Evolutionary conservation across 2,329 filamentous ascomycete species (phyloP).

Genomic region (Ophiostoma sp.): DNA sequence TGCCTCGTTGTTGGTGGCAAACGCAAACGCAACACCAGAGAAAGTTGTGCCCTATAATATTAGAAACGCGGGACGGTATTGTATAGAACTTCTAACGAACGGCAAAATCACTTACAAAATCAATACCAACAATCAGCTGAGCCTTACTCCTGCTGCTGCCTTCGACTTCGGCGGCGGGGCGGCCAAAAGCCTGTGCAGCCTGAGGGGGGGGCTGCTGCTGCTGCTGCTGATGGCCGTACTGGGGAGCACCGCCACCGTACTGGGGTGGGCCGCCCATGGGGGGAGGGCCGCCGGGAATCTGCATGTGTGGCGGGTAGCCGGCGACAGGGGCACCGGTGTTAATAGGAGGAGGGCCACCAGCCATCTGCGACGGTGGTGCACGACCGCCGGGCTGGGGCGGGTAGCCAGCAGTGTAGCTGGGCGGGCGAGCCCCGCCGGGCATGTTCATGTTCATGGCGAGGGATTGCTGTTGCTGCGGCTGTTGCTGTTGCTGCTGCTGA

Average conservation of each 20-base stretch:
- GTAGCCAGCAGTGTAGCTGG: slow-evolving; percentile 58
- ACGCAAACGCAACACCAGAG: slow-evolving; percentile 93
- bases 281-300: slow-evolving; percentile 40
- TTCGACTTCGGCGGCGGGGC: slow-evolving; percentile 65
- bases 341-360: slow-evolving; percentile 60
- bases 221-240: slow-evolving; percentile 44
- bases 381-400: slow-evolving; percentile 40
- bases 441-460: slow-evolving; percentile 55
- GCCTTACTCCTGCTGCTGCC: slow-evolving; percentile 86
- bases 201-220: slow-evolving; percentile 34
- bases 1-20: slow-evolving; percentile 93
- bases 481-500: slow-evolving; percentile 32
- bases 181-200: slow-evolving; percentile 36
- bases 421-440: slow-evolving; percentile 52
- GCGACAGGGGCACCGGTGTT: slow-evolving; percentile 56
- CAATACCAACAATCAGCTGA: slow-evolving; percentile 96
- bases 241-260: slow-evolving; percentile 40
- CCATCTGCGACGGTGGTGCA: slow-evolving; percentile 55
- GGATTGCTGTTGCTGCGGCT: slow-evolving; percentile 31
- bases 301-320: slow-evolving; percentile 56
- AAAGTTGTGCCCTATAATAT: slow-evolving; percentile 79
- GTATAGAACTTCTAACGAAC: not conserved
- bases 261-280: slow-evolving; percentile 42
- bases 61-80: not conserved
- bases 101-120: slow-evolving; percentile 65